phyloP scores from a whole-genome alignment of 1,139 yeast genomes.

The Nadsonia starkeyi-henricii region DNA sequence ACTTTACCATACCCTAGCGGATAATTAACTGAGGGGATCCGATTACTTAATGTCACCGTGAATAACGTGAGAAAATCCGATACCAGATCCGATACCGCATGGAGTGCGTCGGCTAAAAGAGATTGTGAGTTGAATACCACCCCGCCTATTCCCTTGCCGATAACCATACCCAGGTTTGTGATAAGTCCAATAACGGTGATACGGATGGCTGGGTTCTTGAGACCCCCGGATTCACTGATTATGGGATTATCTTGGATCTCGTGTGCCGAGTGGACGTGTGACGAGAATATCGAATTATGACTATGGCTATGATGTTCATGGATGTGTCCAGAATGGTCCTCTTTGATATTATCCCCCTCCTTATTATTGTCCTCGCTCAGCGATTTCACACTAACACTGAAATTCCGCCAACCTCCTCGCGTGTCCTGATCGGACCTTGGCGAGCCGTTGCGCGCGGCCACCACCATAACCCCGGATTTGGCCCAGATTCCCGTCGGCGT shows the following conservation, averaged over 20 bases:
- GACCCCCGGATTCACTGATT: slow-evolving; percentile 18
- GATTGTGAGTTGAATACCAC: slow-evolving; percentile 89
- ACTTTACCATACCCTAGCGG: slow-evolving; percentile 90
- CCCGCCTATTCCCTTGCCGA: slow-evolving; percentile 81
- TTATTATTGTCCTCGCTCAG: too few relatives aligned
- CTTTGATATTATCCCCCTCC: too few relatives aligned
- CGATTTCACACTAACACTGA: too few relatives aligned
- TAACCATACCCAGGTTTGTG: slow-evolving; percentile 75
- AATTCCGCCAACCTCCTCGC: too few relatives aligned
- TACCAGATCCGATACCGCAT: slow-evolving; percentile 77
- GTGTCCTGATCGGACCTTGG: too few relatives aligned
- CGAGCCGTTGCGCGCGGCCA: too few relatives aligned
- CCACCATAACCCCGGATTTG: too few relatives aligned
- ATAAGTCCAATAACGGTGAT: slow-evolving; percentile 86
- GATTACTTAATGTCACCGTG: slow-evolving; percentile 67
- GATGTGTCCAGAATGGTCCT: too few relatives aligned
- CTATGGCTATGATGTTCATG: slow-evolving; percentile 4
- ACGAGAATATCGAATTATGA: slow-evolving; percentile 1
- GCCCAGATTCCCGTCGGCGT: too few relatives aligned
- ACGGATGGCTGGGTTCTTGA: slow-evolving; percentile 72
- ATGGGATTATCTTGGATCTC: slow-evolving; percentile 17
- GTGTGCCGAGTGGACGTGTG: slow-evolving; percentile 16
- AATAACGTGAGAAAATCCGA: slow-evolving; percentile 82
- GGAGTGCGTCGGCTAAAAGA: slow-evolving; percentile 84
- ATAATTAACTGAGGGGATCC: slow-evolving; percentile 47